Evolutionary conservation across 2,329 filamentous ascomycete species (phyloP).

Genomic region (Bisporella sp.): DNA sequence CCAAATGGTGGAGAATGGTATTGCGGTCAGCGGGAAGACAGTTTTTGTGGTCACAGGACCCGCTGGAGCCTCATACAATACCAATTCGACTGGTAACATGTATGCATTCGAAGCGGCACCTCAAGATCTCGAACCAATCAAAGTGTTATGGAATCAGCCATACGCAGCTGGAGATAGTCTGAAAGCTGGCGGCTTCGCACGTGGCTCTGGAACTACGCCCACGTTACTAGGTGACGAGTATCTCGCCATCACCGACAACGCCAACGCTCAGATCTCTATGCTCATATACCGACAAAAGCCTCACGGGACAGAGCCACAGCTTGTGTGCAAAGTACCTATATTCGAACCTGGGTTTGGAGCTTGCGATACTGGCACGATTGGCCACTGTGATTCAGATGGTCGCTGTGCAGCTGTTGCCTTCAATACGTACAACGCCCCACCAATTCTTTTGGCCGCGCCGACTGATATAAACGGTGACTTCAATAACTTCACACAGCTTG

Average conservation of each 20-base stretch:
- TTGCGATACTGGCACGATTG: not conserved
- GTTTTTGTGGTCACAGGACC: constrained; percentile 12
- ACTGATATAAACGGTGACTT: constrained; percentile 1
- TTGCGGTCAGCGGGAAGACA: constrained; percentile 10
- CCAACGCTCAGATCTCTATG: not conserved
- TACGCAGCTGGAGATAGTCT: not conserved
- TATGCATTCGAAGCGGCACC: not conserved
- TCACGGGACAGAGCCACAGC: not conserved
- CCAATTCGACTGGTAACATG: constrained; percentile 6
- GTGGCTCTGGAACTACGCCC: constrained; percentile 1
- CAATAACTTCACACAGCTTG: not conserved
- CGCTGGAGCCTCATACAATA: not conserved
- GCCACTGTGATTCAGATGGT: not conserved
- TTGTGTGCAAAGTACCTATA: not conserved
- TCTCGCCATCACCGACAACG: not conserved
- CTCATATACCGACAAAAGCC: not conserved
- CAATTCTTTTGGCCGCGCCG: not conserved
- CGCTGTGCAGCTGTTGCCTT: not conserved
- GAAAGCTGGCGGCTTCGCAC: not conserved
- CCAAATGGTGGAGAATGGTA: constrained; percentile 13
- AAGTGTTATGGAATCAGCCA: not conserved
- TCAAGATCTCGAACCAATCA: not conserved
- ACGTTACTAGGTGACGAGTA: constrained; percentile 1
- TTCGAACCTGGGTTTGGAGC: not conserved
- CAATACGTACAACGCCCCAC: not conserved